Conservation (phyloP, 2,329 filamentous ascomycete species). For the Diaporthe australafricana region DNA sequence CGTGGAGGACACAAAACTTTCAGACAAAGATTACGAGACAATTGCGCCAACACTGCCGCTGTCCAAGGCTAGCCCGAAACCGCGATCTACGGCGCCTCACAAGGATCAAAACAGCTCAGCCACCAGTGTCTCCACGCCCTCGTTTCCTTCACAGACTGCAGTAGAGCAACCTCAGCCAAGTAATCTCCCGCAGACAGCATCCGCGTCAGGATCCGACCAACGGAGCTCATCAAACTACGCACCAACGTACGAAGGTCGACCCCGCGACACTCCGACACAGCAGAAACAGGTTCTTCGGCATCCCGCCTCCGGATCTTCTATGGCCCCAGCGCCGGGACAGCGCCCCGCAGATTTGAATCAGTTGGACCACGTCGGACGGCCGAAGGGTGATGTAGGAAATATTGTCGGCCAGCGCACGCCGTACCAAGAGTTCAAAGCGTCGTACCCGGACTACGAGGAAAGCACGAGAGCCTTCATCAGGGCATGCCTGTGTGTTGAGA, state of each 20-base stretch:
- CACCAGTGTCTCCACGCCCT: constrained; percentile 20
- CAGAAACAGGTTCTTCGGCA: neutral
- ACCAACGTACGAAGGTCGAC: constrained; percentile 33
- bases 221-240: constrained; percentile 8
- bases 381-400: neutral
- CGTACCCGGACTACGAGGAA: constrained; percentile 46
- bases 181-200: neutral
- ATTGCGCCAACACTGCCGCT: neutral
- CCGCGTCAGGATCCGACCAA: neutral
- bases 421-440: constrained; percentile 43
- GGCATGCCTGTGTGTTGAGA: constrained; percentile 46
- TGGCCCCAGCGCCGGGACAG: constrained; percentile 9
- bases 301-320: neutral
- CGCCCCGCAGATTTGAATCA: neutral
- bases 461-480: constrained; percentile 45
- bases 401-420: constrained; percentile 34
- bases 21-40: neutral
- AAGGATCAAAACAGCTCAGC: constrained; percentile 4
- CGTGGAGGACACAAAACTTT: neutral
- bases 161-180: neutral
- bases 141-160: neutral
- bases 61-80: neutral
- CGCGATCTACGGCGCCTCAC: neutral
- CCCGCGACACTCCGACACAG: neutral
- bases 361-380: neutral